Conservation (phyloP, 306 rosid genomes). For the Chamaecrista fasciculata region DNA sequence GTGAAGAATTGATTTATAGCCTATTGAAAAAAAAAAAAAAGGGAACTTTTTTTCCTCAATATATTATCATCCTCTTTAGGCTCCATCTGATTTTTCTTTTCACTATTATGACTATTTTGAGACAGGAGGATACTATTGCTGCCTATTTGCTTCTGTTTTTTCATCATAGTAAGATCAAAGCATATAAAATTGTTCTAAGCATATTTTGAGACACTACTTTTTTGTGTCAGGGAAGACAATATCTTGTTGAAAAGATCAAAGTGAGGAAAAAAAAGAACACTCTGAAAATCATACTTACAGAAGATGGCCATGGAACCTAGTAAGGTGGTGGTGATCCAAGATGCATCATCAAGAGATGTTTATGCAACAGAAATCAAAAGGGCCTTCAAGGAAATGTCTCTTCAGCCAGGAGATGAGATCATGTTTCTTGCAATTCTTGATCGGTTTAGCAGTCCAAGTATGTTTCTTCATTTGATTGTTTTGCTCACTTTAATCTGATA, state of each 20-base stretch:
- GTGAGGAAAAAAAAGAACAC: too few species aligned
- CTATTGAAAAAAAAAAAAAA: not conserved
- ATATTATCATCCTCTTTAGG: too few species aligned
- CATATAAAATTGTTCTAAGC: too few species aligned
- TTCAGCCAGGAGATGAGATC: constrained; percentile 26
- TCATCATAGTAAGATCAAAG: constrained; percentile 15
- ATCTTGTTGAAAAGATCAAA: not conserved
- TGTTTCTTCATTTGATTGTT: constrained; percentile 36
- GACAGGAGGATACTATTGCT: too few species aligned
- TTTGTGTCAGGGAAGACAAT: not conserved
- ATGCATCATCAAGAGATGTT: constrained; percentile 64
- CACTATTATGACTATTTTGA: too few species aligned
- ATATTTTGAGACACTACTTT: too few species aligned
- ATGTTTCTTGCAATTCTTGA: constrained; percentile 48
- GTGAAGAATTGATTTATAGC: constrained; percentile 1
- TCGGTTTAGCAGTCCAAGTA: constrained; percentile 73
- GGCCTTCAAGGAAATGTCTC: constrained; percentile 42
- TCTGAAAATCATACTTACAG: not conserved
- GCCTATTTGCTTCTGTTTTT: constrained; percentile 8
- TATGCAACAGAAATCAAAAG: constrained; percentile 41
- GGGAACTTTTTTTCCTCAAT: too few species aligned
- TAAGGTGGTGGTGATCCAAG: constrained; percentile 68
- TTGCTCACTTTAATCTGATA: not conserved
- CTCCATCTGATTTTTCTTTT: not conserved
- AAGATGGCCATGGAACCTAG: constrained; percentile 32